Base-by-base conservation (phyloP, 208 protist species). In the Trypanosoma brucei region DNA sequence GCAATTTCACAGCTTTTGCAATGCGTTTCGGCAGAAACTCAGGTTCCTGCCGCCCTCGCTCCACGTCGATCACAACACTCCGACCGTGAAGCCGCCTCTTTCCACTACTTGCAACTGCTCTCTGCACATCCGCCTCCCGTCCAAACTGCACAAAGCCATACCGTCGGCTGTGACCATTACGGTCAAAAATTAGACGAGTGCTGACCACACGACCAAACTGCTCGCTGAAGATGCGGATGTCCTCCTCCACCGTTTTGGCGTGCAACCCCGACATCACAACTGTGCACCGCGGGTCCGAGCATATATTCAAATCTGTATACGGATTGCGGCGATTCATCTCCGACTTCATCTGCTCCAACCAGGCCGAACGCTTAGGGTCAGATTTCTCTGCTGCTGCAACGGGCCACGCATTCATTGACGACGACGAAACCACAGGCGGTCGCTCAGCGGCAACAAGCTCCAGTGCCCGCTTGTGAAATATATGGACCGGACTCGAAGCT, bases 131-230 rank as follows among this genome's bases (percentile, higher is more conserved):
- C 51, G 72, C 84, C n/a, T 62, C 67, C 33, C 83, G 71, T 22
- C 79, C 76, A 62, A 84, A 93, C 74, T 95, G 76, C 8, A 93
- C 80, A 77, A 95, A 95, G 33, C 73, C 86, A 67, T 95, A 95
- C 50, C 79, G 69, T 9, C 86, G 72, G 50, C 82, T 89, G 51
- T 75, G 78, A 9, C 84, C 83, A 0, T 75, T 84, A 38, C 8
- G 1, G 40, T 77, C 75, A 58, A 56, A 53, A 22, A 95, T 78
- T 31, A 95, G 70, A 44, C 82, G 86, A 42, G 84, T 74, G 31
- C 62, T 65, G 55, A 80, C 49, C 3, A 95, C 88, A 31, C 83
- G 81, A 50, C 88, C 88, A 61, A 95, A 89, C 78, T 91, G 86
- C 65, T 95, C 84, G 5, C 84, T 76, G 62, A 92, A 95, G 36